Evolutionary conservation across 805 yeast species (phyloP).

Genomic region (Starmerella asiatica): DNA sequence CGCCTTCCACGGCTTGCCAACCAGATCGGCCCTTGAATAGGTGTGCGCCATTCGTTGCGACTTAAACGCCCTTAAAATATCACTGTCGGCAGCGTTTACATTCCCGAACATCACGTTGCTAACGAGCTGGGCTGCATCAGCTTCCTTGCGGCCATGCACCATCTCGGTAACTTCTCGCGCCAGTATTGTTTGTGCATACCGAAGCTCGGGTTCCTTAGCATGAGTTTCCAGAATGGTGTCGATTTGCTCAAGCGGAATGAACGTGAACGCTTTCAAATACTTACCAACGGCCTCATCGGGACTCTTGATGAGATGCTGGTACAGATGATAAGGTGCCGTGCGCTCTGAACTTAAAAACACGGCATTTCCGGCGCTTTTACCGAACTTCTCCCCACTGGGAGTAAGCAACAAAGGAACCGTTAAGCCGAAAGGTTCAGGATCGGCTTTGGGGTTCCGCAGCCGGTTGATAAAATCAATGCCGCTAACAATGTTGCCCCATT

Average conservation of each 20-base stretch:
- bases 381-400: constrained; percentile 82
- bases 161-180: constrained; percentile 80
- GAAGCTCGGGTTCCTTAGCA: constrained; percentile 40
- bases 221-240: constrained; percentile 43
- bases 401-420: constrained; percentile 87
- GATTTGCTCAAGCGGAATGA: constrained; percentile 54
- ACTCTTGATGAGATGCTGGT: constrained; percentile 69
- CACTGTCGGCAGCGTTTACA: constrained; percentile 34
- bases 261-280: constrained; percentile 63
- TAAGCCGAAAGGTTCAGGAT: constrained; percentile 44
- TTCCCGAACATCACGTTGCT: constrained; percentile 56
- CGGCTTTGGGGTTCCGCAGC: constrained; percentile 25
- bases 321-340: constrained; percentile 69
- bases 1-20: constrained; percentile 35
- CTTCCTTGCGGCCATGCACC: constrained; percentile 70
- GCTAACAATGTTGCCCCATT: constrained; percentile 96
- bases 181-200: constrained; percentile 61
- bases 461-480: constrained; percentile 79
- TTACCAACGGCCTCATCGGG: constrained; percentile 50
- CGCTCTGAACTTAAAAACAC: constrained; percentile 64
- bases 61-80: constrained; percentile 42
- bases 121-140: constrained; percentile 51
- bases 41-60: constrained; percentile 42
- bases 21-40: constrained; percentile 28
- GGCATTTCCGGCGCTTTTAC: constrained; percentile 95